These are phyloP conservation scores for Nicotiana attenuata DNA, from an alignment of 257 asterid species.

Conservation along the genomic window DNA sequence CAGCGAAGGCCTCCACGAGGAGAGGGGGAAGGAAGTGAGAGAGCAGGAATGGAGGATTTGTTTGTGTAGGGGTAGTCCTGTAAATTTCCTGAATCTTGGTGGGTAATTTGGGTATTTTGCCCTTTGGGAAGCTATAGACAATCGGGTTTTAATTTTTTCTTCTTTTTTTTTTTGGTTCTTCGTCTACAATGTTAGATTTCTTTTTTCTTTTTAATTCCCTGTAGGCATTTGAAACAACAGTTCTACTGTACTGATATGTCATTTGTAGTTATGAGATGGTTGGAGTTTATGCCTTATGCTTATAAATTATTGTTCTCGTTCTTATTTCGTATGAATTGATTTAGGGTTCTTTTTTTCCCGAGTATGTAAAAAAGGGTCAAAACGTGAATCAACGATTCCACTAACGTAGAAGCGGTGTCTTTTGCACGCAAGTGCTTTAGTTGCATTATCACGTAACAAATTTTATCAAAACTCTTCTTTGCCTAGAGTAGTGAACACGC, in stretches of 20 bases:
- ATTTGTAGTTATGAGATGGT: no score
- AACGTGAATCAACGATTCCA: neutral
- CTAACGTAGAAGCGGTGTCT: neutral
- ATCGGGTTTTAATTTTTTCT: slow-evolving; percentile 14
- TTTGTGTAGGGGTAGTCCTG: slow-evolving; percentile 44
- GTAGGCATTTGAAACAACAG: slow-evolving; percentile 17
- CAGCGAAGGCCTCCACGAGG: slow-evolving; percentile 32
- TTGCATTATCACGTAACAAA: neutral
- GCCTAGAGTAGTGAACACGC: neutral
- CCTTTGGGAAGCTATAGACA: slow-evolving; percentile 20
- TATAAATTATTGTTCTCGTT: neutral
- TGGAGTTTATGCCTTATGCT: no score
- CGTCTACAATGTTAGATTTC: neutral
- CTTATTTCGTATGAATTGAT: neutral
- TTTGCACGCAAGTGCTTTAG: neutral
- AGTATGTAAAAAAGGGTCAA: neutral
- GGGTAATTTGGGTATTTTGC: slow-evolving; percentile 24
- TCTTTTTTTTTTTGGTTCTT: neutral
- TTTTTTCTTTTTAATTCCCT: neutral
- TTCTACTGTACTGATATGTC: slow-evolving; percentile 7
- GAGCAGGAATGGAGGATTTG: slow-evolving; percentile 17
- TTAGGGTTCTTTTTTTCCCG: neutral
- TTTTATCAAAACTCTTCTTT: neutral
- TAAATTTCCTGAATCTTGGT: slow-evolving; percentile 26
- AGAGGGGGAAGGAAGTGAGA: slow-evolving; percentile 41